These are phyloP conservation scores for Cichorium intybus DNA, from an alignment of 140 eudicot species.

Conservation along the genomic window DNA sequence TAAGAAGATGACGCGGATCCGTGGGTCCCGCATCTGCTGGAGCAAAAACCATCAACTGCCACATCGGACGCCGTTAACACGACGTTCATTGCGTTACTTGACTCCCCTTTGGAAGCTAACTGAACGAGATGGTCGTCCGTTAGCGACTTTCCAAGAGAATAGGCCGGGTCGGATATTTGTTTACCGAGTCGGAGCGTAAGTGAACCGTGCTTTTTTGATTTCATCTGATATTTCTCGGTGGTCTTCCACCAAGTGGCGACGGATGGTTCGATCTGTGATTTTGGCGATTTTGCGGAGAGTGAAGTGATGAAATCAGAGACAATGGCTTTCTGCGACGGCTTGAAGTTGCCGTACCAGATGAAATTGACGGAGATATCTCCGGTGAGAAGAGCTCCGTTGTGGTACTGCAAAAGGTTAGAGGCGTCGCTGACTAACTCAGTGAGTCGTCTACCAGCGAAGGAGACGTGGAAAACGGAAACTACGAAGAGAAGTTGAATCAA, in stretches of 20 bases:
- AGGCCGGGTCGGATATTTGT: conserved; percentile 32
- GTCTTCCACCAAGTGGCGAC: too few relatives aligned
- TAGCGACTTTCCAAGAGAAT: conserved; percentile 42
- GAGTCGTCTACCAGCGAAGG: conserved; percentile 19
- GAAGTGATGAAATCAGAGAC: too few relatives aligned
- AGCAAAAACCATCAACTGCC: conserved; percentile 39
- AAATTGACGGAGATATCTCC: conserved; percentile 47
- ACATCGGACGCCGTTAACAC: conserved; percentile 48
- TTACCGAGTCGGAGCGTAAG: conserved; percentile 30
- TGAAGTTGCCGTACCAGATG: conserved; percentile 49
- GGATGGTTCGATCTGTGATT: too few relatives aligned
- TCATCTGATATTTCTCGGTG: conserved; percentile 42
- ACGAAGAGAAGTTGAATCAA: background rate
- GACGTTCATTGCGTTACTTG: conserved; percentile 30
- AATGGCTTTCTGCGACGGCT: too few relatives aligned
- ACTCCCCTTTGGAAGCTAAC: conserved; percentile 32
- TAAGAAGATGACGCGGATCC: conserved; percentile 19
- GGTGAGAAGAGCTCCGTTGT: conserved; percentile 53
- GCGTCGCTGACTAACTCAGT: conserved; percentile 16
- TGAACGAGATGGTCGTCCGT: conserved; percentile 10
- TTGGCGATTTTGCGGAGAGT: too few relatives aligned
- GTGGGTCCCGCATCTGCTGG: conserved; percentile 50
- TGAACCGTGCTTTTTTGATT: conserved; percentile 11
- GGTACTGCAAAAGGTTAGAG: conserved; percentile 32
- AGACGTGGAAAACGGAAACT: conserved; percentile 14